Percentiles rank a stretch among this genome's conserved stretches.
These are phyloP conservation scores for Helicocarpus griseus DNA, from an alignment of 2,329 filamentous ascomycete species.

Conservation along the genomic window DNA sequence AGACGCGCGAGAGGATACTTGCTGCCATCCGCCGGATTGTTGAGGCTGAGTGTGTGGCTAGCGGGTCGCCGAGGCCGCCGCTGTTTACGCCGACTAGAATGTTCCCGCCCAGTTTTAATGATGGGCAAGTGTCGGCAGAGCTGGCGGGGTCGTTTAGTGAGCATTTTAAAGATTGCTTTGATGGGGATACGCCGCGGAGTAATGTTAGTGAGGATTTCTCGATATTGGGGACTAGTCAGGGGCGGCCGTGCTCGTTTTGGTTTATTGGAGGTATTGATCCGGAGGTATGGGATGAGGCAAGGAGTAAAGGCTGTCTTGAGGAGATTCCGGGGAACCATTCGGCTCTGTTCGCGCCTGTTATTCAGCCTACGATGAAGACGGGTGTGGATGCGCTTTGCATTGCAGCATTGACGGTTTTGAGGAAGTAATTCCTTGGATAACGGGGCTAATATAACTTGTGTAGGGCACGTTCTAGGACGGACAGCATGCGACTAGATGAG, in stretches of 20 bases:
- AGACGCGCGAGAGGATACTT: slow-evolving; percentile 40
- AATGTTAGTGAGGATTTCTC: slow-evolving; percentile 50
- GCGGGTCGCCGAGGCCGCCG: slow-evolving; percentile 40
- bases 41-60: slow-evolving; percentile 45
- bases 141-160: slow-evolving; percentile 38
- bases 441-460: too few species aligned
- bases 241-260: slow-evolving; percentile 46
- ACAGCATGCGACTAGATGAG: too few species aligned
- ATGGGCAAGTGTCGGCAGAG: slow-evolving; percentile 29
- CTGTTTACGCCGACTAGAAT: slow-evolving; percentile 37
- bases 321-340: slow-evolving; percentile 52
- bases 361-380: slow-evolving; percentile 48
- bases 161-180: slow-evolving; percentile 35
- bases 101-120: slow-evolving; percentile 48
- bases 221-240: slow-evolving; percentile 42
- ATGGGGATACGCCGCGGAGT: slow-evolving; percentile 14
- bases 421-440: too few species aligned
- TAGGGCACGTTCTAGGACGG: too few species aligned
- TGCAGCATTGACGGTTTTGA: slow-evolving; percentile 38
- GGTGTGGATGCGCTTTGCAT: slow-evolving; percentile 45
- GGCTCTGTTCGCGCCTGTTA: slow-evolving; percentile 48
- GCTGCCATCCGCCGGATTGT: slow-evolving; percentile 44
- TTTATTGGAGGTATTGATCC: slow-evolving; percentile 46
- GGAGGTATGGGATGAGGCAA: slow-evolving; percentile 41
- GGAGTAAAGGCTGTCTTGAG: slow-evolving; percentile 34